phyloP scores from a whole-genome alignment of 768 basidiomycete genomes.

The Serendipita sp. region DNA sequence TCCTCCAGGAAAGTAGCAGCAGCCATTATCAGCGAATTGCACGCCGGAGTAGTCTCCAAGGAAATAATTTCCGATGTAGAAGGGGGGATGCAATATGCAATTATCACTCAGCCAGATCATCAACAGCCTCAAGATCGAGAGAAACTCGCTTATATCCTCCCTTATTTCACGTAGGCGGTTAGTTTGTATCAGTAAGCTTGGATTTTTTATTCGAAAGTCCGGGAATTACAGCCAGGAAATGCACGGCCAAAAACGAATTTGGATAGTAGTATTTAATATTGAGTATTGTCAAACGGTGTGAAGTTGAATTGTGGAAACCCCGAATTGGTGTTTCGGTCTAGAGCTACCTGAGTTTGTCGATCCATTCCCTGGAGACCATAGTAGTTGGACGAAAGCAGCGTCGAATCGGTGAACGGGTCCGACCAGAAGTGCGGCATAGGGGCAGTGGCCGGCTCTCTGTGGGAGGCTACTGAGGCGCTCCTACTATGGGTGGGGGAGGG shows the following conservation, averaged over 20 bases:
- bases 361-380: not conserved
- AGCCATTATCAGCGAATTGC: slow-evolving; percentile 51
- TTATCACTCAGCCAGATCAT: slow-evolving; percentile 48
- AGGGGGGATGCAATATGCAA: slow-evolving; percentile 72
- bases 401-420: slow-evolving; percentile 3
- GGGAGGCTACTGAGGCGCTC: not conserved
- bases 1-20: slow-evolving; percentile 34
- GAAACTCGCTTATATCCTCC: slow-evolving; percentile 63
- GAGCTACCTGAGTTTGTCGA: not conserved
- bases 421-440: slow-evolving; percentile 3
- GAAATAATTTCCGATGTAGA: slow-evolving; percentile 48
- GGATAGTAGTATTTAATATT: not conserved
- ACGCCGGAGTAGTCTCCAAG: slow-evolving; percentile 36
- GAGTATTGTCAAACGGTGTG: not conserved
- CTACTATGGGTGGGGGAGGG: not conserved
- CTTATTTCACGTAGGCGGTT: slow-evolving; percentile 38
- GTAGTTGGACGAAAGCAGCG: not conserved
- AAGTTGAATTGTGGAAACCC: not conserved
- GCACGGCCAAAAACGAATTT: not conserved
- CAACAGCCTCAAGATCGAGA: slow-evolving; percentile 41
- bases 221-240: not conserved
- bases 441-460: not conserved
- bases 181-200: not conserved
- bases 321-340: not conserved
- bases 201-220: no score